Evolutionary conservation across 1,284 basidiomycete species (phyloP).

Genomic region (Veloboletus limbatus): DNA sequence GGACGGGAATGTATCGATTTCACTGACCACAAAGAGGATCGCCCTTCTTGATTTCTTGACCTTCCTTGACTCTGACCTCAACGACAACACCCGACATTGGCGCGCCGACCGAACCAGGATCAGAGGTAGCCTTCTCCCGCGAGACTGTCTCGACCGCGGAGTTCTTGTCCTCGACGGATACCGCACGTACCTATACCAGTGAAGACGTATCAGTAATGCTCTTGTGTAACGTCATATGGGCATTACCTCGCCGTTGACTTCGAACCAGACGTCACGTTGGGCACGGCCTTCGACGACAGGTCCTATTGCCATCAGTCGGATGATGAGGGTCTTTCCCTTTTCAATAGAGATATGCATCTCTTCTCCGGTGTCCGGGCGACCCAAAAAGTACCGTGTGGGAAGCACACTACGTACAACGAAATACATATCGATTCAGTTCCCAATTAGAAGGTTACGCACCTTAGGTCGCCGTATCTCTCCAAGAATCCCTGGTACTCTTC

Average conservation of each 20-base stretch:
- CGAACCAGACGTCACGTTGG: conserved; percentile 97
- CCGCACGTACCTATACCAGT: conserved; percentile 72
- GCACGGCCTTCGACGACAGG: conserved; percentile 90
- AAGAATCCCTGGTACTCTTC: conserved; percentile 96
- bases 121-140: conserved; percentile 89
- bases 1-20: not conserved
- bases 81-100: conserved; percentile 98
- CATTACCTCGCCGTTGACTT: conserved; percentile 90
- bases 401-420: conserved; percentile 60
- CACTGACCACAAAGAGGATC: conserved; percentile 84
- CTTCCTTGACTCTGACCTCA: conserved; percentile 96
- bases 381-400: conserved; percentile 97
- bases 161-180: conserved; percentile 92
- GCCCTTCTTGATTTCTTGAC: conserved; percentile 95
- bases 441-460: conserved; percentile 43
- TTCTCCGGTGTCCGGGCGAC: conserved; percentile 87
- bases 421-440: conserved; percentile 17
- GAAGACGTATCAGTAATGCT: conserved; percentile 14
- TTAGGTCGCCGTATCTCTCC: conserved; percentile 94
- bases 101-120: conserved; percentile 94
- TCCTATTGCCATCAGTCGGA: conserved; percentile 94
- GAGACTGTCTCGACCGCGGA: conserved; percentile 94
- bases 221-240: conserved; percentile 5
- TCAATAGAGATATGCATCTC: conserved; percentile 98
- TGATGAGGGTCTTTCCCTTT: conserved; percentile 95